Conservation (phyloP, 2,329 filamentous ascomycete genomes). For the Exophiala xenobiotica region DNA sequence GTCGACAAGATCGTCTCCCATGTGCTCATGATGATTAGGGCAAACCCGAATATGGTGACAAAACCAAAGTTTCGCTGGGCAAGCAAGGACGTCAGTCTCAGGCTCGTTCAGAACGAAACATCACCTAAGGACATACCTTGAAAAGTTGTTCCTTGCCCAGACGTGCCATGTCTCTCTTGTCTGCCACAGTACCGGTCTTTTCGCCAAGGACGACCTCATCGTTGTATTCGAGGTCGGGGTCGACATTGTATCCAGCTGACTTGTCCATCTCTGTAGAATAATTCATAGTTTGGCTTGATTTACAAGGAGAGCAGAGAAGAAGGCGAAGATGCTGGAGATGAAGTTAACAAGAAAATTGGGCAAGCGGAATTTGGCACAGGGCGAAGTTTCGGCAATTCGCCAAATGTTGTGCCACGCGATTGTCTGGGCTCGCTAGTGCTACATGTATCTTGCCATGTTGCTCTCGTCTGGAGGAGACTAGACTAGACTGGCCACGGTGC, state of each 20-base stretch:
- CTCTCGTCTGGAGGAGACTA: too few relatives aligned
- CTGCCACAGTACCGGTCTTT: slow-evolving; percentile 21
- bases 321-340: neutral
- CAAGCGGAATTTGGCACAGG: too few relatives aligned
- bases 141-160: slow-evolving; percentile 43
- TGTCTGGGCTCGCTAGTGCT: too few relatives aligned
- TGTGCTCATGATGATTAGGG: slow-evolving; percentile 44
- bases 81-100: neutral
- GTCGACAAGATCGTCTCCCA: slow-evolving; percentile 46
- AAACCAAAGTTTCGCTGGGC: slow-evolving; percentile 48
- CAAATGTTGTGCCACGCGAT: neutral
- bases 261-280: slow-evolving; percentile 12
- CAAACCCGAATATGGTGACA: slow-evolving; percentile 47
- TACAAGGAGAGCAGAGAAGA: neutral
- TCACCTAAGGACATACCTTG: slow-evolving; percentile 30
- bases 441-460: too few relatives aligned
- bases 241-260: slow-evolving; percentile 13
- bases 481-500: too few relatives aligned
- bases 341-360: too few relatives aligned
- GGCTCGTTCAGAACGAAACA: neutral
- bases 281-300: neutral
- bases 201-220: slow-evolving; percentile 19
- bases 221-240: slow-evolving; percentile 11
- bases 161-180: slow-evolving; percentile 19
- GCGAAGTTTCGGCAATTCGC: neutral